These are phyloP conservation scores for Scheffersomyces ergatensis DNA, from an alignment of 805 yeast genomes.

Conservation along the genomic window DNA sequence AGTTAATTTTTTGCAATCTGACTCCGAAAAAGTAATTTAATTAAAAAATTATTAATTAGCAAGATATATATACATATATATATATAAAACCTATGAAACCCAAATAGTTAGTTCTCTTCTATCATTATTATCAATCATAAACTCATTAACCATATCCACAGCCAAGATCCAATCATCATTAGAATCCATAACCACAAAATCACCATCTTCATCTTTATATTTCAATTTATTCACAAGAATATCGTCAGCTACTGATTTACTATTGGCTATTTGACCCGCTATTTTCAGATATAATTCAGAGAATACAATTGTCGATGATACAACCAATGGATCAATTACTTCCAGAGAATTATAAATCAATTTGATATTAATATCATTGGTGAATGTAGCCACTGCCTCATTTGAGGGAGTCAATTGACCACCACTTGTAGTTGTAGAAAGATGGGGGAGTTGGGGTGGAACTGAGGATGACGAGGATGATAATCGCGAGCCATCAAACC, in stretches of 20 bases:
- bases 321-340: constrained; percentile 24
- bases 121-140: constrained; percentile 12
- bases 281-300: constrained; percentile 65
- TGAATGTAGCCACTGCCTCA: constrained; percentile 10
- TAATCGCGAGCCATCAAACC: constrained; percentile 14
- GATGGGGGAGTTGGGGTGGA: constrained; percentile 1
- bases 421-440: constrained; percentile 12
- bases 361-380: constrained; percentile 19
- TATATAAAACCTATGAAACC: constrained; percentile 26
- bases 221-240: constrained; percentile 56
- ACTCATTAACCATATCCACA: constrained; percentile 53
- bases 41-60: no score
- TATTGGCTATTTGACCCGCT: constrained; percentile 44
- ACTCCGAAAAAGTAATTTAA: no score
- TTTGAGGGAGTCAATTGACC: constrained; percentile 13
- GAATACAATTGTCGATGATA: constrained; percentile 27
- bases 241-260: constrained; percentile 53
- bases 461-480: constrained; percentile 16
- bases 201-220: constrained; percentile 95
- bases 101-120: constrained; percentile 31
- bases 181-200: constrained; percentile 77
- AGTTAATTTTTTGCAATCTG: no score
- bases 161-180: constrained; percentile 90
- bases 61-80: not conserved
- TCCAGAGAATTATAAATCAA: constrained; percentile 31